These are phyloP conservation scores for Suillus subaureus DNA, from an alignment of 768 basidiomycete genomes.

Conservation along the genomic window DNA sequence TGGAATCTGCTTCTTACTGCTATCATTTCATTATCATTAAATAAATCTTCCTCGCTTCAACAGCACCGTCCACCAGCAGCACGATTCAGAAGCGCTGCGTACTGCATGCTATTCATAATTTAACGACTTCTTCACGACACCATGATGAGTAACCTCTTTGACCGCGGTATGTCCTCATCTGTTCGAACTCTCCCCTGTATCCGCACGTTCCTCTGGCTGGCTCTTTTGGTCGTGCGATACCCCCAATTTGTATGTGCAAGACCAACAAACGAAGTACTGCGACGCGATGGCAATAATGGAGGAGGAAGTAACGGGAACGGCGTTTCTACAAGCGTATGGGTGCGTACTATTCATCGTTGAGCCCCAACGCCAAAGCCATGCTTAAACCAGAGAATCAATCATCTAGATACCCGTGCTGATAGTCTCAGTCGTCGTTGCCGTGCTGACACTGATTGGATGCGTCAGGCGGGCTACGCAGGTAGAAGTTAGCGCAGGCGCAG, in stretches of 20 bases:
- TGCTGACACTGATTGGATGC: conserved; percentile 25
- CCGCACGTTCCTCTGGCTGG: conserved; percentile 4
- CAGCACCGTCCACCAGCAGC: neutral
- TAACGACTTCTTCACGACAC: conserved; percentile 12
- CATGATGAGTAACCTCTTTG: neutral
- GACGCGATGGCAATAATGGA: neutral
- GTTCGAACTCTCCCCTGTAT: neutral
- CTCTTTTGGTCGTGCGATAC: neutral
- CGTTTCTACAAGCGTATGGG: conserved; percentile 25
- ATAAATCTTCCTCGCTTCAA: neutral
- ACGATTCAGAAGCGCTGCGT: neutral
- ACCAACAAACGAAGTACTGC: conserved; percentile 3
- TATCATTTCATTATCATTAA: neutral
- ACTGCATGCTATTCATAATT: conserved; percentile 4
- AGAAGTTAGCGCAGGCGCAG: conserved; percentile 1
- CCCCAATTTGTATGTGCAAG: conserved; percentile 9
- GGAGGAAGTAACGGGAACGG: neutral
- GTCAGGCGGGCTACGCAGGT: conserved; percentile 20
- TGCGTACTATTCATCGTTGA: conserved; percentile 16
- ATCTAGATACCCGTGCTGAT: conserved; percentile 31
- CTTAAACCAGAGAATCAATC: neutral
- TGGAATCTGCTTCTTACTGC: neutral
- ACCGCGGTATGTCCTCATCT: neutral
- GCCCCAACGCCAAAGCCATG: neutral
- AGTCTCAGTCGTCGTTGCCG: conserved; percentile 22